phyloP scores from a whole-genome alignment of 176 grass and related monocot species.

The Zea mays region Zm-B73-REFERENCE-NAM-5.0 NC_050099.1:201897001-201897500 shows the following conservation, averaged over 20 bases:
- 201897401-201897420: conserved; percentile 81
- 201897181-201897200: conserved; percentile 70
- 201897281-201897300: conserved; percentile 80
- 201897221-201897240: conserved; percentile 68
- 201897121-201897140: conserved; percentile 41
- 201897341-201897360: conserved; percentile 70
- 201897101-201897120: not conserved
- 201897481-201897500: conserved; percentile 24
- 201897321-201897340: conserved; percentile 77
- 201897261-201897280: conserved; percentile 80
- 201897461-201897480: conserved; percentile 1
- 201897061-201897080: conserved; percentile 39
- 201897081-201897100: not conserved
- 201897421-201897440: conserved; percentile 69
- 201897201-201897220: conserved; percentile 86
- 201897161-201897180: conserved; percentile 88
- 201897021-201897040: conserved; percentile 67
- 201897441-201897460: conserved; percentile 52
- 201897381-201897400: conserved; percentile 74
- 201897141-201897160: conserved; percentile 89
- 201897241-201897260: conserved; percentile 85
- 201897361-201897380: conserved; percentile 91
- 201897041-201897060: conserved; percentile 69
- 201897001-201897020: conserved; percentile 69
- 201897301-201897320: conserved; percentile 88